These are phyloP conservation scores for Endotrypanum monterogeii DNA, from an alignment of 208 protist species.

Conservation along the genomic window DNA sequence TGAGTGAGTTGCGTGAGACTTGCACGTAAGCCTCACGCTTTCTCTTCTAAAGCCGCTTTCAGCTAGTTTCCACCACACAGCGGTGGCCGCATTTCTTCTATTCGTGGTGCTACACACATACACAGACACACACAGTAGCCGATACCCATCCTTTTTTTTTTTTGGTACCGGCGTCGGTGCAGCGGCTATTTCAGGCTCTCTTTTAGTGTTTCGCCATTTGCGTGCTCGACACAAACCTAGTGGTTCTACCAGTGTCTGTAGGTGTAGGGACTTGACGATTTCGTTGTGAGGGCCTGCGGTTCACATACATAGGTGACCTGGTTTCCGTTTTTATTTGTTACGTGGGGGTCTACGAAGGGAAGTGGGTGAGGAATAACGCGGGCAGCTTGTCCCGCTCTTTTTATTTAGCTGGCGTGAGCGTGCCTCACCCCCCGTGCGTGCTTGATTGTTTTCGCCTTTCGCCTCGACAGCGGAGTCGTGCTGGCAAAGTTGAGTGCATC, in stretches of 20 bases:
- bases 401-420: no score
- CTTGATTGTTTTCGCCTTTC: background rate
- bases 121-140: background rate
- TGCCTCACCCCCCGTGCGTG: background rate
- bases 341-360: background rate
- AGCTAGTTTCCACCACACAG: background rate
- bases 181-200: background rate
- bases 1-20: conserved; percentile 5
- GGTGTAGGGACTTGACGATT: background rate
- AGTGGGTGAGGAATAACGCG: background rate
- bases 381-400: no score
- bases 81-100: background rate
- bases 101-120: background rate
- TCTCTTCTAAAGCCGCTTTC: background rate
- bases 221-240: background rate
- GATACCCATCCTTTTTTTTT: background rate
- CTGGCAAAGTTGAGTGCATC: background rate
- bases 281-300: background rate
- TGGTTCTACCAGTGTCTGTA: background rate
- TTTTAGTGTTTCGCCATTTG: background rate
- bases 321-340: background rate
- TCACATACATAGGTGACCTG: background rate
- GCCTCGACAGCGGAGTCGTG: background rate
- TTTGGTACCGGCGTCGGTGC: background rate
- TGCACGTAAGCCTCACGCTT: background rate